A percentile compares a stretch with the other conserved stretches of the same genome.
These are phyloP conservation scores for Actinomucor elegans DNA, from an alignment of 371 early-diverging fungal genomes.

Conservation along the genomic window DNA sequence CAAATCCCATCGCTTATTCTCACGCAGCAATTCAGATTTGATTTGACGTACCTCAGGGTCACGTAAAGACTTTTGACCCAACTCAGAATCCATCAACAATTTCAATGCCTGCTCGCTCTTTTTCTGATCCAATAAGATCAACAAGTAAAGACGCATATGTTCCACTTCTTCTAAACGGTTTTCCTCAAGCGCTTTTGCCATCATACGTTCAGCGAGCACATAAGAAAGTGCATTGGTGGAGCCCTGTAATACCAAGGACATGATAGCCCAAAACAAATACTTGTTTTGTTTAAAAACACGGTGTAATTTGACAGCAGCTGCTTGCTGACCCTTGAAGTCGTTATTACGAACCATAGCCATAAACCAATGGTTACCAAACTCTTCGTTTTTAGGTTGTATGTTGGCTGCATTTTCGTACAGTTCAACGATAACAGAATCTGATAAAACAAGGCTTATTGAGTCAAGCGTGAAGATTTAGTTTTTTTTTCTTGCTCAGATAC, in stretches of 20 bases:
- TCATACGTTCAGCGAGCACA: conserved; percentile 84
- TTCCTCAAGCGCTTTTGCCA: conserved; percentile 77
- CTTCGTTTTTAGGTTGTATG: conserved; percentile 69
- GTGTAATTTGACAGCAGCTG: conserved; percentile 81
- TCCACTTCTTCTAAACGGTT: conserved; percentile 50
- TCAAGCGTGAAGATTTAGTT: background rate
- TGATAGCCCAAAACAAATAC: conserved; percentile 89
- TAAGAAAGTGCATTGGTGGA: conserved; percentile 55
- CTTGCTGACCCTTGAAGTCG: conserved; percentile 78
- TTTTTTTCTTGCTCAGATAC: background rate
- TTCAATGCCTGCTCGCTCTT: conserved; percentile 60
- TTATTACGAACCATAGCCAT: conserved; percentile 79
- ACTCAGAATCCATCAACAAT: conserved; percentile 55
- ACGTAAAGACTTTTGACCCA: conserved; percentile 58
- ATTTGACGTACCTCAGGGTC: conserved; percentile 72
- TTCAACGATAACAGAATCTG: conserved; percentile 67
- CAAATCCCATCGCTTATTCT: conserved; percentile 47
- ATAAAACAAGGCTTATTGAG: background rate
- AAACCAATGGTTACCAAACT: conserved; percentile 77
- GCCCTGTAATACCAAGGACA: conserved; percentile 69
- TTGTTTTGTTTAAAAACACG: conserved; percentile 75
- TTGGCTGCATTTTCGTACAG: conserved; percentile 75
- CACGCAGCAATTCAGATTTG: conserved; percentile 51
- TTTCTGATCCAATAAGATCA: conserved; percentile 67
- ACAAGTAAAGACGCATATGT: conserved; percentile 71